Conservation (phyloP, 768 basidiomycete species). For the Psilocybe cubensis region DNA sequence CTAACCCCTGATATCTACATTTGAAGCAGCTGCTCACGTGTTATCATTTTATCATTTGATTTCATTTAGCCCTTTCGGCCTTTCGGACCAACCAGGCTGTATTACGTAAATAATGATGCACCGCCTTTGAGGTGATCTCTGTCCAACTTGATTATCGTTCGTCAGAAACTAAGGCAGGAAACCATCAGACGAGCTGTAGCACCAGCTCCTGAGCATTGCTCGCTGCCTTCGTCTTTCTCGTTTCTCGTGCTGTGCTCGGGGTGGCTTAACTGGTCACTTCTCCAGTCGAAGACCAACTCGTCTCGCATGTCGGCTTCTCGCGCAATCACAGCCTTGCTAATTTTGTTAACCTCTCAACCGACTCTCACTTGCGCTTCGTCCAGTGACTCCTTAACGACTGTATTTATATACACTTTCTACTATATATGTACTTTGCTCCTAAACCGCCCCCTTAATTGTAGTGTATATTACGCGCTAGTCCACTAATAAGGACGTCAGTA, state of each 20-base stretch:
- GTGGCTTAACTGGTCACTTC: neutral
- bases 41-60: neutral
- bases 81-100: neutral
- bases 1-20: conserved; percentile 13
- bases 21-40: conserved; percentile 15
- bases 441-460: too few relatives aligned
- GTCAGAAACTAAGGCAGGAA: neutral
- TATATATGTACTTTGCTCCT: too few relatives aligned
- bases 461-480: too few relatives aligned
- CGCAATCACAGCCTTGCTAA: neutral
- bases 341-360: neutral
- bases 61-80: neutral
- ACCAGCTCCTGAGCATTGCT: neutral
- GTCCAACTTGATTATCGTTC: neutral
- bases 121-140: neutral
- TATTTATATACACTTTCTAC: neutral
- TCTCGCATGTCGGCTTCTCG: neutral
- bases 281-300: neutral
- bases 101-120: neutral
- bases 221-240: neutral
- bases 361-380: neutral
- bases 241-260: neutral
- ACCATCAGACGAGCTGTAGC: neutral
- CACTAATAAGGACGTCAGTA: too few relatives aligned
- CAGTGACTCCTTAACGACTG: neutral